Base-by-base conservation (phyloP, 2,329 filamentous ascomycete species). In the Plectosphaerella sp. region DNA sequence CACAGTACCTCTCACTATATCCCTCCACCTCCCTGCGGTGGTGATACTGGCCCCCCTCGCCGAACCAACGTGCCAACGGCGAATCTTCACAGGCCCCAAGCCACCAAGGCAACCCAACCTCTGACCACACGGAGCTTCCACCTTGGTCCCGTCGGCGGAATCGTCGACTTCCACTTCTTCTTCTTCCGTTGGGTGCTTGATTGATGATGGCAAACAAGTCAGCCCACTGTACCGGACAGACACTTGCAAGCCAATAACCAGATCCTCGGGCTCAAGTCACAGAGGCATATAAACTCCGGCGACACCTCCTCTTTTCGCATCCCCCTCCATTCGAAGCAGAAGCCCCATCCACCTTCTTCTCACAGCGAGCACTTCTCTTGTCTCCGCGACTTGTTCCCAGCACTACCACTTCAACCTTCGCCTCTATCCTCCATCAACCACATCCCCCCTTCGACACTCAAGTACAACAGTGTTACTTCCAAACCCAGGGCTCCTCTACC, bases 161-260 rank as follows among this genome's bases (percentile, higher is more conserved):
- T 56, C 54, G 41, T 42, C 52, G 43, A 49, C 45, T 39, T 43
- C 52, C 50, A 52, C 49, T 12, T 48, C 18, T 43, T 35, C 48
- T 56, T 47, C 45, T 42, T 47, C 52, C 47, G 52, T 50, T 54
- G 56, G 50, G 43, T 33, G 28, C 22, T 18, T 46, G 24, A 49
- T 49, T 57, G 56, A 56, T 52, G 50, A 57, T 57, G 54, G 54
- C 54, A 55, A 58, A 57, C 55, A 53, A 57, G 52, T 51, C 52
- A 51, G 52, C 54, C 51, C 56, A 55, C 54, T 43, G 45, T 49
- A 49, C 47, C 45, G 48, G 41, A 55, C 51, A 52, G 36, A 47
- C 52, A 24, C 48, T 52, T 49, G 42, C 54, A 56, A 56, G 47
- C 49, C 56, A 58, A 53, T 55, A 57, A 49, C 46, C 52, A 54